Evolutionary conservation across 805 yeast genomes (phyloP).

Genomic region (Wickerhamomyces bisporus): DNA sequence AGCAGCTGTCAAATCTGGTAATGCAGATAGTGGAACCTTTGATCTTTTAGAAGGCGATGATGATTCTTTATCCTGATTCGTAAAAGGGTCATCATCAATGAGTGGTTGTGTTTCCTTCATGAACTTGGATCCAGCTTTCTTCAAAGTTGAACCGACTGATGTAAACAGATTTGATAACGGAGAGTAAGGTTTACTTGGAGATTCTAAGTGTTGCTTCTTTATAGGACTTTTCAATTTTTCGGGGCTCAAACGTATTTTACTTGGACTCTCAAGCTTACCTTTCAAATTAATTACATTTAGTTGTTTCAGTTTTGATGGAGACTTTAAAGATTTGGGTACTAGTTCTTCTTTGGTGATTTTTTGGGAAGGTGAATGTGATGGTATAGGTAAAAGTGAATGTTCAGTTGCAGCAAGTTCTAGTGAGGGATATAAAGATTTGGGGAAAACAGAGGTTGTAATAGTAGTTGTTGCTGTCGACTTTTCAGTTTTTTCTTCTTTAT

Average conservation of each 20-base stretch:
- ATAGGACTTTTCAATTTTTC: slow-evolving; percentile 9
- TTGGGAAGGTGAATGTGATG: slow-evolving; percentile 7
- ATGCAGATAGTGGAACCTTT: too few relatives aligned
- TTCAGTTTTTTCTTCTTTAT: slow-evolving; percentile 7
- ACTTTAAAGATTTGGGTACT: slow-evolving; percentile 5
- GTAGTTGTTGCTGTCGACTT: slow-evolving; percentile 6
- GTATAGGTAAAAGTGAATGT: slow-evolving; percentile 5
- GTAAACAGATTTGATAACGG: slow-evolving; percentile 22
- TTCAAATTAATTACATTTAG: slow-evolving; percentile 2
- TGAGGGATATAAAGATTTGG: slow-evolving; percentile 17
- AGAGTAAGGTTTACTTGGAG: slow-evolving; percentile 13
- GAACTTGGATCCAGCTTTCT: slow-evolving; percentile 19
- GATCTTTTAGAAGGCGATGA: neutral
- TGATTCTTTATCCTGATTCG: slow-evolving; percentile 1
- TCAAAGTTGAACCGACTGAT: slow-evolving; percentile 21
- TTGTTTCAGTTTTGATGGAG: neutral
- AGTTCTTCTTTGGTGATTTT: slow-evolving; percentile 1
- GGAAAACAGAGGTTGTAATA: neutral
- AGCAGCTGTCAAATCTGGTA: neutral
- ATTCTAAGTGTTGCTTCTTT: neutral
- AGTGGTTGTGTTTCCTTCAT: slow-evolving; percentile 13
- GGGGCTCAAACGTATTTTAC: slow-evolving; percentile 1
- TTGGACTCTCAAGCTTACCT: slow-evolving; percentile 1
- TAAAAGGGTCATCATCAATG: slow-evolving; percentile 4
- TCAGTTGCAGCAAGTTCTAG: slow-evolving; percentile 8